Evolutionary conservation across 495 filamentous ascomycete species (phyloP).

Genomic region (Apodospora peruviana): DNA sequence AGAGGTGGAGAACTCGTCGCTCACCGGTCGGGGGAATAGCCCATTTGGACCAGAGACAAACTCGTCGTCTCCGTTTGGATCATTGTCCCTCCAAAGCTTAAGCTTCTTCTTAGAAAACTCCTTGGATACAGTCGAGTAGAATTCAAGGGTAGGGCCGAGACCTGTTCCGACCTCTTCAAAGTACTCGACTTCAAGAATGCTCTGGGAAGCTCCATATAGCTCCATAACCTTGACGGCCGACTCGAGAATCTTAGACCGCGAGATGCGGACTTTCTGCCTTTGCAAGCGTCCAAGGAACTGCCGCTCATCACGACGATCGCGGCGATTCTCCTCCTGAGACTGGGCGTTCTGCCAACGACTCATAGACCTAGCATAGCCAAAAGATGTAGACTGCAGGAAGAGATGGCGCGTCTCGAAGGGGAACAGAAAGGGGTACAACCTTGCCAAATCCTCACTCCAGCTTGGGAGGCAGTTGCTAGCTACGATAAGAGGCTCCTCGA

Average conservation of each 20-base stretch:
- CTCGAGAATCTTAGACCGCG: constrained; percentile 84
- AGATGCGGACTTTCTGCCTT: constrained; percentile 96
- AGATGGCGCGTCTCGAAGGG: constrained; percentile 97
- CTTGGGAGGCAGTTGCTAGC: constrained; percentile 93
- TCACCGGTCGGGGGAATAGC: constrained; percentile 90
- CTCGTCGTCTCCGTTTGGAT: constrained; percentile 67
- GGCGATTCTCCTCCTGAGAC: constrained; percentile 67
- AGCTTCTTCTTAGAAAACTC: constrained; percentile 96
- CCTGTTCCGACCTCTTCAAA: constrained; percentile 98
- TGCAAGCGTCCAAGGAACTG: constrained; percentile 91
- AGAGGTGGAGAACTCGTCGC: constrained; percentile 63
- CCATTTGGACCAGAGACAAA: constrained; percentile 83
- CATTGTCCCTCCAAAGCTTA: constrained; percentile 92
- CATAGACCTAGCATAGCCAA: constrained; percentile 97
- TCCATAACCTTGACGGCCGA: constrained; percentile 99
- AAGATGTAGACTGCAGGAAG: constrained; percentile 96
- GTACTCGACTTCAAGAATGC: constrained; percentile 95
- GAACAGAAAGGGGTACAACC: constrained; percentile 96
- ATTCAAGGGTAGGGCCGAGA: constrained; percentile 92
- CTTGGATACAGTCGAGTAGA: constrained; percentile 96
- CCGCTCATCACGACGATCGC: constrained; percentile 81
- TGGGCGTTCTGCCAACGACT: constrained; percentile 93
- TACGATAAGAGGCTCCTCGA: constrained; percentile 97
- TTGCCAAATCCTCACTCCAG: constrained; percentile 97
- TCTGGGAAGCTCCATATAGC: constrained; percentile 90